Base-by-base conservation (phyloP, 257 asterid species). In the Scutellaria barbata region DNA sequence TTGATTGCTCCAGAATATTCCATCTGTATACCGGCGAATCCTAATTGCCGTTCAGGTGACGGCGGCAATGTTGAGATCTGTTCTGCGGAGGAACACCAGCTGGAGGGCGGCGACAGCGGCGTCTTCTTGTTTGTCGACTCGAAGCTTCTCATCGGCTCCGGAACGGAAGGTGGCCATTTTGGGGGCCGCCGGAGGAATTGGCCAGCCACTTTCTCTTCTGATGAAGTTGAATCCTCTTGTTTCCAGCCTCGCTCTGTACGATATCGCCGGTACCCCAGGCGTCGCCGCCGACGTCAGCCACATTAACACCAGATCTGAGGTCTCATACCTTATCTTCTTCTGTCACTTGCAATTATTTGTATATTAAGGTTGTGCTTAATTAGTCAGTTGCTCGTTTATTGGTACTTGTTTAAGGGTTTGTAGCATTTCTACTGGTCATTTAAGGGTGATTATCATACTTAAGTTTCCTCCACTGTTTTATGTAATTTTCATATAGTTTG, bases 101-200 rank as follows among this genome's bases (percentile, higher is more conserved):
- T 30, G 35, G 35, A 30, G 35, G 35, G 35, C 35, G 42, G 41
- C 81, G 68, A 81, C 48, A 79, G 86, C 30, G 76, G 80, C 55
- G 74, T 76, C 88, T n/a, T 84, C 89, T 8, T 57, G 3, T 57
- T n/a, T 42, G 7, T 62, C 57, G 42, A 17, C 69, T 62, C 92
- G 97, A 11, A 81, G 85, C 8, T 87, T 85, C 82, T 50, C 90
- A 8, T 83, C 96, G 46, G 85, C 86, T 5, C 95, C 90, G 63
- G 95, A 88, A 46, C 79, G 98, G 63, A 92, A 92, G 74, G 96
- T 90, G 0, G 85, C 92, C 48, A 63, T 93, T 50, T 77, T 93
- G 71, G 98, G 98, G 5, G 98, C 97, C 41, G 96, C 96, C 39
- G 97, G 97, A 0, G 97, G 97, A 47, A 94, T 91, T 76, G 98